Evolutionary conservation across 169 alveolate species (phyloP), one percentile per base, ranked within the genome.

Genomic region (Amoebophrya sp.): DNA sequence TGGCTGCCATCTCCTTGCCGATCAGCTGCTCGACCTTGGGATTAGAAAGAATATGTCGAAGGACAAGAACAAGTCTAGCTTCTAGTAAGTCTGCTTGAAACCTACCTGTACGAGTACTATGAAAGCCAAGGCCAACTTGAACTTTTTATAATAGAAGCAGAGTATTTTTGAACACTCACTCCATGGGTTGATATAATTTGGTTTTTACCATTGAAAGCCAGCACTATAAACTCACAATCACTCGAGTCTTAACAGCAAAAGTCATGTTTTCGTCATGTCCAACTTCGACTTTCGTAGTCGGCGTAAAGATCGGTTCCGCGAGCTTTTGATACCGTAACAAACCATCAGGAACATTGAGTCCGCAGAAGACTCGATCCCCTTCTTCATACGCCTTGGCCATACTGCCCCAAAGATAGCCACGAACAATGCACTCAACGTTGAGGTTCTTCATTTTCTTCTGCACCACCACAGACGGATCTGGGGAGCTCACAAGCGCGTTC

Each of bases 391-490:
- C 95, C 0, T 94, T 94, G 6, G 95, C 95, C 94, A 93, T 92
- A 92, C 92, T 77, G 40, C 95, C 95, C 95, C 95, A 93, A 1
- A 93, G 76, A 41, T 93, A 93, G 90, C 93, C 93, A 29, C 95
- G 89, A 10, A 94, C 94, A 33, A 94, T 94, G 54, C 89, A 91
- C 89, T 94, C 95, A 24, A 94, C 95, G 39, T 78, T 90, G 36
- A 92, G 89, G 54, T 90, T 90, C 89, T 92, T 92, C 94, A 94
- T 92, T 83, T 91, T 90, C 91, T 94, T 93, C 93, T 94, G 95
- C 77, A 94, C 92, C 33, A 94, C 93, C 0, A 93, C 95, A 54
- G 89, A 12, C 55, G 93, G 93, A 29, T 47, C 65, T 6, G 65
- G 65, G 29, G 65, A 47, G 65, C 29, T 6, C 40, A 91, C 92